Evolutionary conservation across 805 yeast species (phyloP), one percentile per base, ranked within the genome.

Genomic region (Starmera amethionina): DNA sequence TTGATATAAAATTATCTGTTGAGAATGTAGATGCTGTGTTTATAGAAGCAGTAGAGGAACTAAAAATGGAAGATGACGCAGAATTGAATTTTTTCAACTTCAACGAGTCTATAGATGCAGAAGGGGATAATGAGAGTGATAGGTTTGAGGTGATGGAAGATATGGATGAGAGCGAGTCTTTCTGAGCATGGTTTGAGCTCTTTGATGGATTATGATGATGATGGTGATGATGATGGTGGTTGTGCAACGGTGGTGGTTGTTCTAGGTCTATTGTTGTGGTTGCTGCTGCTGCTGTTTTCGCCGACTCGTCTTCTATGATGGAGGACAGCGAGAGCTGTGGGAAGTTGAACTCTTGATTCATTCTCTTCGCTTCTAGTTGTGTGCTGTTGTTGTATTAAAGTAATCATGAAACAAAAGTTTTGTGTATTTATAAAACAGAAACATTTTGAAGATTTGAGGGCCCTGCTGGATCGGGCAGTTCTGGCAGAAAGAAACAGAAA

Each of bases 51-150:
- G 18, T 15, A 7, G 34, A 32, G 12, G 34, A 12, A 8, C 16
- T n/a, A 8, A 18, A 32, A 8, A 33, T 8, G 8, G 35, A 33
- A 9, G 27, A 22, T 1, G 52, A 41, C 2, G 45, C 22, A 4
- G 58, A 52, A 36, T 42, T 46, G 40, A 43, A 49, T 19, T 50
- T 39, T 16, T 46, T 46, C 27, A 48, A 43, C 30, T 39, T 46
- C 15, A 36, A 40, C 15, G 47, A 44, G 13, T 43, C 37, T 14
- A 47, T 33, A 10, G 4, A 55, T 48, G 11, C 50, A 53, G 29
- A 45, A 34, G 11, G 54, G 45, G 35, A 32, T 44, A 29, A 46
- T 38, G 5, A 55, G 50, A 33, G 42, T 37, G 35, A 34, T 32
- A 5, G 52, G 49, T 31, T 46, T 49, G 29, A 8, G 8, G 32